These are phyloP conservation scores for Phytophthora europaea DNA, from an alignment of 352 stramenopile genomes.

Conservation along the genomic window DNA sequence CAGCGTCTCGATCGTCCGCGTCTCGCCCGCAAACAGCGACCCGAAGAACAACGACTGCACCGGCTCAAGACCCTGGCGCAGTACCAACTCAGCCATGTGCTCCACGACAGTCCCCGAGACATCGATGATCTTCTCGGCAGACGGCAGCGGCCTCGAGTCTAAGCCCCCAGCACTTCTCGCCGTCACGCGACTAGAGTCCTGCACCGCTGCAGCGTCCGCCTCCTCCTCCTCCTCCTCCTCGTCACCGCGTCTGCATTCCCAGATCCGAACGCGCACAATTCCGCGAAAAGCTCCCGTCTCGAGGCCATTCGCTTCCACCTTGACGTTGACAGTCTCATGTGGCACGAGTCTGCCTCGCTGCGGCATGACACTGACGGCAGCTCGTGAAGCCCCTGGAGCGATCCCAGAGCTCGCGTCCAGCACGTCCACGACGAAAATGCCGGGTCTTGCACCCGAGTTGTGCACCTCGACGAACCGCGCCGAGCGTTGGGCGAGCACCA, in stretches of 20 bases:
- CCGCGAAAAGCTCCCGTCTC: constrained; percentile 53
- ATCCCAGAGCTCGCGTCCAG: constrained; percentile 32
- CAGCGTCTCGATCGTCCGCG: constrained; percentile 64
- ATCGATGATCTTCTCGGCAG: constrained; percentile 80
- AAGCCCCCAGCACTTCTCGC: neutral
- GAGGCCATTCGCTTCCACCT: constrained; percentile 54
- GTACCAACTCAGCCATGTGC: constrained; percentile 88
- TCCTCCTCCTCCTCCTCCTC: constrained; percentile 24
- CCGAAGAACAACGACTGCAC: constrained; percentile 76
- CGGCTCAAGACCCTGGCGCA: constrained; percentile 50
- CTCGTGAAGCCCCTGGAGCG: constrained; percentile 1
- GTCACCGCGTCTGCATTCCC: constrained; percentile 25
- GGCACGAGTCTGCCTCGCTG: constrained; percentile 42
- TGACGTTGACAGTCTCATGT: constrained; percentile 47
- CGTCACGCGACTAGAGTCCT: neutral
- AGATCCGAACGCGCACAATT: constrained; percentile 57
- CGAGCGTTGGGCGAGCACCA: constrained; percentile 70
- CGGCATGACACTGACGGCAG: constrained; percentile 43
- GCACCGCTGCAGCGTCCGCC: neutral
- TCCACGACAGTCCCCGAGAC: constrained; percentile 83
- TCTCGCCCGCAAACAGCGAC: constrained; percentile 76
- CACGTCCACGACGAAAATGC: constrained; percentile 64
- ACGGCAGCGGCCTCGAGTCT: neutral
- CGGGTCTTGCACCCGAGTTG: constrained; percentile 56
- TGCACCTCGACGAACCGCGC: constrained; percentile 61